Conservation (phyloP, 2,329 filamentous ascomycete genomes). For the Nectriaceae sp. region DNA sequence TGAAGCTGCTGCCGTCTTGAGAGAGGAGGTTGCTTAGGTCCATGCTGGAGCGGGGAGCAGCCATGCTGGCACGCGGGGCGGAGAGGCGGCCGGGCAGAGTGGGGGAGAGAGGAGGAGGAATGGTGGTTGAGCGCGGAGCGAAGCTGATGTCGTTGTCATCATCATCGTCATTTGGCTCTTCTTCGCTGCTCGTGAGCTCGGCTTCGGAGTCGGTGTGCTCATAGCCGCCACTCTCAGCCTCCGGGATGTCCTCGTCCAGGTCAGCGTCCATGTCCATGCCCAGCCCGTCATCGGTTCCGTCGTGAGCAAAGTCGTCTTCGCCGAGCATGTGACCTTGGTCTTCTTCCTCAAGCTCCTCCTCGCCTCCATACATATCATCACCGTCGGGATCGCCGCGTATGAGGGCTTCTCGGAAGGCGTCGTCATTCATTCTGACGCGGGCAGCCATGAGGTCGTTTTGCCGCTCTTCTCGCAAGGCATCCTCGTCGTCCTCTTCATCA, state of each 20-base stretch:
- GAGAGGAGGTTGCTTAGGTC: conserved; percentile 59
- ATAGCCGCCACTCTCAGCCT: conserved; percentile 65
- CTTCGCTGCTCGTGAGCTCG: conserved; percentile 55
- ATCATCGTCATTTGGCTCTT: conserved; percentile 37
- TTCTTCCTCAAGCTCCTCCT: conserved; percentile 57
- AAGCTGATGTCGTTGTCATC: conserved; percentile 39
- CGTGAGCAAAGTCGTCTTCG: conserved; percentile 58
- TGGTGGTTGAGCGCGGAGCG: conserved; percentile 36
- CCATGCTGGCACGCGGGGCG: conserved; percentile 25
- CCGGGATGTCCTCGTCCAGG: conserved; percentile 71
- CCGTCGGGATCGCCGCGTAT: conserved; percentile 51
- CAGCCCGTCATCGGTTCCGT: conserved; percentile 29
- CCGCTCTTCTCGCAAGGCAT: conserved; percentile 43
- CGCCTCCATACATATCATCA: conserved; percentile 53
- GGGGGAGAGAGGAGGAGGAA: conserved; percentile 40
- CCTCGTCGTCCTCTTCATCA: conserved; percentile 42
- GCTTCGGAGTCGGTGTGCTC: conserved; percentile 79
- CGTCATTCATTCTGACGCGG: conserved; percentile 58
- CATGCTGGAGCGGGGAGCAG: conserved; percentile 48
- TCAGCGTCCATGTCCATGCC: conserved; percentile 62
- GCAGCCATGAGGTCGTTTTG: conserved; percentile 52
- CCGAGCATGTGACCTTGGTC: conserved; percentile 61
- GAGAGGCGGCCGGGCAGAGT: conserved; percentile 36
- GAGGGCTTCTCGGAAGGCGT: conserved; percentile 62
- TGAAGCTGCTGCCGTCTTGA: conserved; percentile 58